A percentile compares a stretch with the other conserved stretches of the same genome.
Evolutionary conservation across 768 basidiomycete species (phyloP).

Genomic region (Botryobasidium botryosum): DNA sequence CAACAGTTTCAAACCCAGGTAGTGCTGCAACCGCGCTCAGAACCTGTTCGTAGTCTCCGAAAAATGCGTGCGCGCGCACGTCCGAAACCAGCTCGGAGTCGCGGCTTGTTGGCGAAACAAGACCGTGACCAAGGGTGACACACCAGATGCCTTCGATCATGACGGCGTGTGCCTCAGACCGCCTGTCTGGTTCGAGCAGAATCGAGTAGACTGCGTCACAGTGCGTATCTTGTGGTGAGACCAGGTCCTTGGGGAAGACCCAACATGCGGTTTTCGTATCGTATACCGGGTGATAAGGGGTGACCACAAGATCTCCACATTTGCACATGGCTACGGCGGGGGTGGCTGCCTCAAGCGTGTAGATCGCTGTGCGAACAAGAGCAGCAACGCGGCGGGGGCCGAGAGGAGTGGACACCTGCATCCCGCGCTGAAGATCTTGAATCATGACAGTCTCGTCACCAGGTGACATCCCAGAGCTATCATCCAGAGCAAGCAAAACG

Average conservation of each 20-base stretch:
- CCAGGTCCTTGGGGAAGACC: conserved; percentile 12
- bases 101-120: no score
- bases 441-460: no score
- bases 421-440: conserved; percentile 3
- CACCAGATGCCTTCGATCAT: conserved; percentile 8
- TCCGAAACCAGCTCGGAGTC: conserved; percentile 3
- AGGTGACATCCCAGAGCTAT: no score
- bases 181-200: conserved; percentile 5
- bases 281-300: conserved; percentile 13
- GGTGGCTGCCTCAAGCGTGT: no score
- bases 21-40: conserved; percentile 1
- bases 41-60: conserved; percentile 8
- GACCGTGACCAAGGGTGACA: conserved; percentile 11
- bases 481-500: conserved; percentile 3
- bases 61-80: conserved; percentile 11
- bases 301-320: conserved; percentile 7
- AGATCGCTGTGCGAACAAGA: conserved; percentile 7
- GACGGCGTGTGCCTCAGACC: conserved; percentile 9
- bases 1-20: conserved; percentile 1
- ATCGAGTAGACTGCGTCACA: conserved; percentile 12
- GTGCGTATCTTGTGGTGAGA: neutral
- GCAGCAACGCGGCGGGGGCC: conserved; percentile 4
- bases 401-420: conserved; percentile 4
- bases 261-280: conserved; percentile 8
- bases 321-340: no score